Evolutionary conservation across 2,329 filamentous ascomycete genomes (phyloP).

Genomic region (Onygenales sp.): DNA sequence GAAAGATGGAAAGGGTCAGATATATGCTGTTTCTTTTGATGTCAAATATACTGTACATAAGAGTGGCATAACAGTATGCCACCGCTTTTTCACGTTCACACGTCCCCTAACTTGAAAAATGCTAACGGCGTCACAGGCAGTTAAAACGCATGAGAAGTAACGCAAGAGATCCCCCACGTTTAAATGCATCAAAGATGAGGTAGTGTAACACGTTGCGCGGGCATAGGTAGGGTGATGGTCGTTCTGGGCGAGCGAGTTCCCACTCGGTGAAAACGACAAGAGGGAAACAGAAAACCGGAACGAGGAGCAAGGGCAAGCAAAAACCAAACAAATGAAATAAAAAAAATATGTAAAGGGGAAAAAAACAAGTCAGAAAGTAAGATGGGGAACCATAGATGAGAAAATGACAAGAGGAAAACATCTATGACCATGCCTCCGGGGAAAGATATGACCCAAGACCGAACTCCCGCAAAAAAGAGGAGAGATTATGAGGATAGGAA

Average conservation of each 20-base stretch:
- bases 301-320: not conserved
- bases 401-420: not conserved
- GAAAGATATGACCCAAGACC: conserved; percentile 1
- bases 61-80: not conserved
- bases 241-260: not conserved
- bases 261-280: not conserved
- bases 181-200: not conserved
- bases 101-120: not conserved
- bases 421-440: conserved; percentile 1
- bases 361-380: not conserved
- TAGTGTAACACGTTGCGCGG: not conserved
- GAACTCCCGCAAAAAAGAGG: conserved; percentile 2
- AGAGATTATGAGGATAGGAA: conserved; percentile 1
- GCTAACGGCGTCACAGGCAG: not conserved
- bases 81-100: not conserved
- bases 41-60: conserved; percentile 2
- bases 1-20: not conserved
- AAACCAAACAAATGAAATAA: not conserved
- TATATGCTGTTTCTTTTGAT: conserved; percentile 2
- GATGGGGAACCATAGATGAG: not conserved
- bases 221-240: not conserved
- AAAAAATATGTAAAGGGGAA: not conserved
- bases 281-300: not conserved
- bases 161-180: not conserved
- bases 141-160: not conserved